Evolutionary conservation across 2,329 filamentous ascomycete genomes (phyloP).

Genomic region (Plenodomus lindquistii): DNA sequence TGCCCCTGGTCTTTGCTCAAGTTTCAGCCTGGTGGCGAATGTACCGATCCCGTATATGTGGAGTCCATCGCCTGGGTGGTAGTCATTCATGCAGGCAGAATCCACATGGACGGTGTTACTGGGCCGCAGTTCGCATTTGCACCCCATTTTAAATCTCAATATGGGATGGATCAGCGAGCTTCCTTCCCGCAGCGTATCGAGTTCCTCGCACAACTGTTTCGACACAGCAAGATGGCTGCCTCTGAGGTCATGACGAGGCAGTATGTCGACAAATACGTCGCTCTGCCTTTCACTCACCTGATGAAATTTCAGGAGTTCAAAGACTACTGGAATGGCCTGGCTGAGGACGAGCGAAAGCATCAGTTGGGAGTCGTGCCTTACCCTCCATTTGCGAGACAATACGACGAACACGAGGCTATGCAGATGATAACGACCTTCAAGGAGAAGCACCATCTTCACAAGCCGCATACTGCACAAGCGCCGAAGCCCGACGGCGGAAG

Average conservation of each 20-base stretch:
- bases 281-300: background rate
- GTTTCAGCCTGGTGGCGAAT: constrained; percentile 1
- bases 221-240: constrained; percentile 4
- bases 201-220: background rate
- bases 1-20: too few species aligned
- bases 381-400: background rate
- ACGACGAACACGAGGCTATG: background rate
- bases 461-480: background rate
- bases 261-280: constrained; percentile 2
- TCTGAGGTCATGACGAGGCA: constrained; percentile 2
- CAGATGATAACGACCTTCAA: background rate
- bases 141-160: background rate
- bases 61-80: constrained; percentile 2
- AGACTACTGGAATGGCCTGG: background rate
- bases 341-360: background rate
- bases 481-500: too few species aligned
- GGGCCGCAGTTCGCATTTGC: background rate
- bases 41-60: background rate
- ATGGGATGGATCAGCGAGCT: constrained; percentile 1
- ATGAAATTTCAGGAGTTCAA: background rate
- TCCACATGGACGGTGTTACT: constrained; percentile 3
- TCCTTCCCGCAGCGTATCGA: constrained; percentile 7
- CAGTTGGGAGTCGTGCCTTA: background rate
- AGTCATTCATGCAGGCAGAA: background rate
- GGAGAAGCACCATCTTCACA: background rate